Evolutionary conservation across 163 green algal species (phyloP), one percentile per base, ranked within the genome.

Genomic region (Scenedesmus sp.): DNA sequence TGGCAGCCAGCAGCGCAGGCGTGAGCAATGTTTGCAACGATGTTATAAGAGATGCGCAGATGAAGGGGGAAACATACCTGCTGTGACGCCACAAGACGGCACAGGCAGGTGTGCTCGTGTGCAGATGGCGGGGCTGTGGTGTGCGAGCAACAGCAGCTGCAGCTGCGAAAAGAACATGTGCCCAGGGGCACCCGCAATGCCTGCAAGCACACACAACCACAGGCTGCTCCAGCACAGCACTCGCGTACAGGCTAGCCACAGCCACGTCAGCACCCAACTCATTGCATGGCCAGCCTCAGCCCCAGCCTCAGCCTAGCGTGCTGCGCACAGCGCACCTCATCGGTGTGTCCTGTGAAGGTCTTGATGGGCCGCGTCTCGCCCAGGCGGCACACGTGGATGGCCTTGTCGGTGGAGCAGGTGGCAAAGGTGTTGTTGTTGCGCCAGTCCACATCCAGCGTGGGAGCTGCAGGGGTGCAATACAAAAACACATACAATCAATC

Each of bases 371-470:
- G 81, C 34, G 88, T 82, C 82, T 98, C 92, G 0, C 96, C 96
- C 54, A 99, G 86, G 89, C 97, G 95, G 95, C 96, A 98, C 23
- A 98, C 95, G 89, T 98, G 95, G 82, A 99, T 98, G 46, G 95
- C 93, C 67, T 96, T 95, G 92, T 99, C 97, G 23, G 96, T 97
- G 88, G 95, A 98, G 94, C 96, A 99, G 20, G 97, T 98, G 54
- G 97, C 97, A 94, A 99, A 99, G 1, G 94, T 95, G 59, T 70
- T 95, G 93, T 97, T 96, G 94, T 97, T 98, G 82, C 96, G 93
- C 97, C 97, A 99, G 94, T 98, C 97, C 62, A 98, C 96, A 90
- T 99, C 98, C 88, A 99, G 92, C 5, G 96, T 97, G 7, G 97
- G 95, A 2, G 95, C 97, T 97, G 95, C 73, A 92, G 0, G 57